Evolutionary conservation across 768 basidiomycete genomes (phyloP).

Genomic region (Arthromyces matolae): DNA sequence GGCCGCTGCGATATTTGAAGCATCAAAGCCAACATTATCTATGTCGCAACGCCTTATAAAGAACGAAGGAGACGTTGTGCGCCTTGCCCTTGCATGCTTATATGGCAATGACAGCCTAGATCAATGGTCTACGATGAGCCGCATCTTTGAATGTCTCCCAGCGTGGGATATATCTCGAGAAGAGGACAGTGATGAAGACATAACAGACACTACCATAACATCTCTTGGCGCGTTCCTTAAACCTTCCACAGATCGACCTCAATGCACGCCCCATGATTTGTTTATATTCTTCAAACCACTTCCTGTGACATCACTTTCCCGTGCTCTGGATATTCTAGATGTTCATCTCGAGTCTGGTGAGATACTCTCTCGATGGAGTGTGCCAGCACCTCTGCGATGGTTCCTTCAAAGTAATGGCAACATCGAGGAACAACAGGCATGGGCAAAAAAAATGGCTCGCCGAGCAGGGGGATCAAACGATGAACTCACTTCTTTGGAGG

Average conservation of each 20-base stretch:
- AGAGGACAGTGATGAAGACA: conserved; percentile 65
- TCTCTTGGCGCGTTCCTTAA: conserved; percentile 78
- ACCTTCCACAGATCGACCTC: conserved; percentile 61
- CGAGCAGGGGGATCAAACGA: conserved; percentile 55
- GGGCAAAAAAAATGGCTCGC: conserved; percentile 85
- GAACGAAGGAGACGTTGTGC: conserved; percentile 79
- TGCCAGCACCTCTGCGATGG: conserved; percentile 82
- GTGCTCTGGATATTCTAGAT: conserved; percentile 86
- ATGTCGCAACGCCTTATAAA: conserved; percentile 67
- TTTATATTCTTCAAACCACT: conserved; percentile 81
- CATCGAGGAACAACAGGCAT: conserved; percentile 65
- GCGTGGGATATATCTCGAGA: conserved; percentile 70
- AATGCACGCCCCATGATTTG: conserved; percentile 64
- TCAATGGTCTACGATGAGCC: conserved; percentile 82
- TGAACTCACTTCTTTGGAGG: conserved; percentile 55
- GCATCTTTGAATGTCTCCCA: conserved; percentile 93
- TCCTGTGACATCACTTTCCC: conserved; percentile 68
- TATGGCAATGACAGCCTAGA: conserved; percentile 76
- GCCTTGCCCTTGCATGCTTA: conserved; percentile 81
- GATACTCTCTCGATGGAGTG: conserved; percentile 84
- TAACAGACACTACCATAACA: conserved; percentile 75
- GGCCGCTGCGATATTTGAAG: conserved; percentile 77
- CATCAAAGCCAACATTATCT: conserved; percentile 86
- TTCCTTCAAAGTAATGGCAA: conserved; percentile 77
- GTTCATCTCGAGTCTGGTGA: conserved; percentile 94